phyloP scores from a whole-genome alignment of 1,284 basidiomycete genomes.

The Trametes sp. region DNA sequence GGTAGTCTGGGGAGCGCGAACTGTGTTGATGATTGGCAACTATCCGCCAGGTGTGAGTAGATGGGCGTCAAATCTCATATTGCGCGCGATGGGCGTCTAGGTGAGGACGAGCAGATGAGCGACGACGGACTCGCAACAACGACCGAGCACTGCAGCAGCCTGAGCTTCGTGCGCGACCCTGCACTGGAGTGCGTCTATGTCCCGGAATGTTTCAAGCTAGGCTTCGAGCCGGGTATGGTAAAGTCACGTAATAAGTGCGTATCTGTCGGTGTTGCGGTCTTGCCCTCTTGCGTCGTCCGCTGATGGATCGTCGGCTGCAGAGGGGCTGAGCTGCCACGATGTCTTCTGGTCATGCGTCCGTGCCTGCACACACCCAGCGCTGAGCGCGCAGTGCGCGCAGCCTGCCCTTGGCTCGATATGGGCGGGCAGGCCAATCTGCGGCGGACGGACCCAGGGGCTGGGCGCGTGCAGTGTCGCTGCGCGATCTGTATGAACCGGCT shows the following conservation, averaged over 20 bases:
- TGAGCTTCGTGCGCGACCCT: neutral
- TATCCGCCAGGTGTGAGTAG: no score
- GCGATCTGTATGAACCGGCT: neutral
- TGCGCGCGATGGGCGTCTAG: neutral
- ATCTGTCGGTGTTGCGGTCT: slow-evolving; percentile 10
- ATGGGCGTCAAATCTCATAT: neutral
- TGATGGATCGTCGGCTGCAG: slow-evolving; percentile 32
- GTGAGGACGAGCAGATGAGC: neutral
- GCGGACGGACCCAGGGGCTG: slow-evolving; percentile 8
- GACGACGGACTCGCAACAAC: neutral
- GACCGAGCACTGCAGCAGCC: neutral
- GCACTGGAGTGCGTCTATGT: slow-evolving; percentile 1
- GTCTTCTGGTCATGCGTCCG: slow-evolving; percentile 21
- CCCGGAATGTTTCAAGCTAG: slow-evolving; percentile 1
- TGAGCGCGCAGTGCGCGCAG: slow-evolving; percentile 8
- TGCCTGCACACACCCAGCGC: slow-evolving; percentile 13
- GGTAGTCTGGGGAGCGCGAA: neutral
- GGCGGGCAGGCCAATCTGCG: slow-evolving; percentile 16
- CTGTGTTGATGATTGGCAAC: neutral
- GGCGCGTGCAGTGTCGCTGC: neutral
- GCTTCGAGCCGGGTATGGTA: slow-evolving; percentile 13
- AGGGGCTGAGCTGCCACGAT: slow-evolving; percentile 17
- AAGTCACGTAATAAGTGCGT: slow-evolving; percentile 20
- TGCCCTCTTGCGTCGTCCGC: slow-evolving; percentile 15
- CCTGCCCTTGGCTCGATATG: slow-evolving; percentile 17